Conservation (phyloP, 208 protist genomes). For the Angomonas ambiguus region DNA sequence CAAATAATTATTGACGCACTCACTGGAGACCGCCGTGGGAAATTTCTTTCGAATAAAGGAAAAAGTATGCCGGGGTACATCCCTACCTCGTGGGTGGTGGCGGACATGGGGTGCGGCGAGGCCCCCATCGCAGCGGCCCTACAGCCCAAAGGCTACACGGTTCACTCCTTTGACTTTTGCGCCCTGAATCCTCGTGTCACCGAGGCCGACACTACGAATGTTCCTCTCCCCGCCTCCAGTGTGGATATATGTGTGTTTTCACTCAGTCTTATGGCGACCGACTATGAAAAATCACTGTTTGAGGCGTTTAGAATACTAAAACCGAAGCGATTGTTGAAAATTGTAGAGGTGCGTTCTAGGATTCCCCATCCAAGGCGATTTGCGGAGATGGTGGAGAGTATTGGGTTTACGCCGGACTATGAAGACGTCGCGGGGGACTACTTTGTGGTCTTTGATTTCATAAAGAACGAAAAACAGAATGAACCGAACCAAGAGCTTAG, state of each 20-base stretch:
- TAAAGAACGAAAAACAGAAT: slow-evolving; percentile 59
- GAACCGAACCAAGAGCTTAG: slow-evolving; percentile 36
- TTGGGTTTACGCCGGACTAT: slow-evolving; percentile 83
- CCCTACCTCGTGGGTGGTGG: slow-evolving; percentile 81
- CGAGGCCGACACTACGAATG: slow-evolving; percentile 85
- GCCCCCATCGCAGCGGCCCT: slow-evolving; percentile 85
- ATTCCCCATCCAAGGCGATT: slow-evolving; percentile 76
- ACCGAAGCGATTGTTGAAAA: slow-evolving; percentile 81
- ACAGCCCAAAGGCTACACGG: slow-evolving; percentile 73
- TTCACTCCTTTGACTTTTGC: slow-evolving; percentile 95
- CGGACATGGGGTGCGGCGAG: slow-evolving; percentile 95
- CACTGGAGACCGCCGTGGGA: slow-evolving; percentile 67
- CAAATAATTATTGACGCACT: slow-evolving; percentile 82
- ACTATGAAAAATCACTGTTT: slow-evolving; percentile 88
- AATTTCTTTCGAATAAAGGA: slow-evolving; percentile 71
- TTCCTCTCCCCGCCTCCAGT: slow-evolving; percentile 70
- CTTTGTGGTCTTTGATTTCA: slow-evolving; percentile 91
- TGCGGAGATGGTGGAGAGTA: slow-evolving; percentile 68
- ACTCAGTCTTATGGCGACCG: slow-evolving; percentile 95
- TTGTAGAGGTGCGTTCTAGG: slow-evolving; percentile 92
- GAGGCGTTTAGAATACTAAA: slow-evolving; percentile 93
- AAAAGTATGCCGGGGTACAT: slow-evolving; percentile 83
- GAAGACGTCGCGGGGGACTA: slow-evolving; percentile 87
- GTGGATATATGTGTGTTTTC: slow-evolving; percentile 94
- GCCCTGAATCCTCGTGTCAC: slow-evolving; percentile 77